Conservation (phyloP, 2,329 filamentous ascomycete species). For the Cladosporium phlei region DNA sequence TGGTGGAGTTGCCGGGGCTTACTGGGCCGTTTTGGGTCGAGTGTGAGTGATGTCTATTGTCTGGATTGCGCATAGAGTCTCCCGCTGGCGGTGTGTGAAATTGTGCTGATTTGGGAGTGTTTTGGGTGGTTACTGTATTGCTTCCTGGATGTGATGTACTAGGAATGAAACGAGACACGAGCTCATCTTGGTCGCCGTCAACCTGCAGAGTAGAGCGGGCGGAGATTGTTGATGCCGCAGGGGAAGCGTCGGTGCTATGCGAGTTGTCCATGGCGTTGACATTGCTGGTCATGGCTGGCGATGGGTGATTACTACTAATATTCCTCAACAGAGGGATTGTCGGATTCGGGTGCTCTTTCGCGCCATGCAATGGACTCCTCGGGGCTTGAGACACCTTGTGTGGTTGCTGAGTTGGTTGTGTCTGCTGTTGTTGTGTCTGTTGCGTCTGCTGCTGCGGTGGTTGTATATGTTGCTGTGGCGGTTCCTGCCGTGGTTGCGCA, state of each 20-base stretch:
- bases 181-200: conserved; percentile 23
- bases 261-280: conserved; percentile 28
- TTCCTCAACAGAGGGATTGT: conserved; percentile 23
- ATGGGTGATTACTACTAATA: conserved; percentile 22
- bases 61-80: conserved; percentile 15
- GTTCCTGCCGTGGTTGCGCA: conserved; percentile 3
- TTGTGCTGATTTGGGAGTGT: conserved; percentile 26
- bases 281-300: conserved; percentile 30
- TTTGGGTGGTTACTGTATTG: conserved; percentile 25
- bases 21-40: conserved; percentile 17
- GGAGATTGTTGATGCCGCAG: conserved; percentile 25
- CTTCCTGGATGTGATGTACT: conserved; percentile 29
- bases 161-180: conserved; percentile 31
- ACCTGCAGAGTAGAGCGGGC: conserved; percentile 22
- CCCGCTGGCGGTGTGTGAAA: conserved; percentile 29
- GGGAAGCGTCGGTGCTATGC: conserved; percentile 27
- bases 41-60: neutral
- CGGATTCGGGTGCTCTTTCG: conserved; percentile 25
- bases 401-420: neutral
- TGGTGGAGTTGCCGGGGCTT: conserved; percentile 28
- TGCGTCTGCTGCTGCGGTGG: conserved; percentile 13
- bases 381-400: conserved; percentile 5
- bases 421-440: conserved; percentile 8
- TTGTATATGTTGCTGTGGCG: neutral
- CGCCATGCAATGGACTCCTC: conserved; percentile 20